phyloP scores from a whole-genome alignment of 2,329 filamentous ascomycete species.

The Colletotrichum spinosum region DNA sequence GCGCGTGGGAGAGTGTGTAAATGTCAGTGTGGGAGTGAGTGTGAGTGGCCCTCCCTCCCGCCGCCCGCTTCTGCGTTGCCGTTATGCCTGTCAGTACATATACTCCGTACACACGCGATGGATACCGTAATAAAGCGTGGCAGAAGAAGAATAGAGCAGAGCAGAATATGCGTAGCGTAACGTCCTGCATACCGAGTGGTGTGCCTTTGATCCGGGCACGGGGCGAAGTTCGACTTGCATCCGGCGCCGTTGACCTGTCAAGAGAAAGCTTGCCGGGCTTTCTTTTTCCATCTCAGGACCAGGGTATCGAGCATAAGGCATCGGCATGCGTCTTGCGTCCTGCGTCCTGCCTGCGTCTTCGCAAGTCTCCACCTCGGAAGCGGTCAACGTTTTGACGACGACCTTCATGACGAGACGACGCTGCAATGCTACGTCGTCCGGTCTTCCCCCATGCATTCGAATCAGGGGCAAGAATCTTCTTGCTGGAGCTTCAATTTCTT shows the following conservation, averaged over 20 bases:
- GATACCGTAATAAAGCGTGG: no score
- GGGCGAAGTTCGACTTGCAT: slow-evolving; percentile 6
- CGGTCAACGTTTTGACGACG: slow-evolving; percentile 9
- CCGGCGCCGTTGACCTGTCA: slow-evolving; percentile 12
- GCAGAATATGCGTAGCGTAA: no score
- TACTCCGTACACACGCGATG: no score
- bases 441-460: slow-evolving; percentile 18
- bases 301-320: no score
- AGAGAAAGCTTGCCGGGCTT: slow-evolving; percentile 5
- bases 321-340: no score
- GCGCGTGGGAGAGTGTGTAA: not conserved
- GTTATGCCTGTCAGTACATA: not conserved
- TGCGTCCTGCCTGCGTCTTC: slow-evolving; percentile 6
- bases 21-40: slow-evolving; percentile 6
- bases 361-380: slow-evolving; percentile 2
- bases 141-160: no score
- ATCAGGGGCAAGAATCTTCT: slow-evolving; percentile 27
- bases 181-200: no score
- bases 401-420: slow-evolving; percentile 4
- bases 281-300: slow-evolving; percentile 3
- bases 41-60: slow-evolving; percentile 20
- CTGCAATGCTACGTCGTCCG: slow-evolving; percentile 33
- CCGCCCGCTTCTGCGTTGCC: slow-evolving; percentile 25
- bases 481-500: slow-evolving; percentile 27
- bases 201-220: slow-evolving; percentile 3